These are phyloP conservation scores for Chalciporus piperatus DNA, from an alignment of 768 basidiomycete genomes.

Conservation along the genomic window DNA sequence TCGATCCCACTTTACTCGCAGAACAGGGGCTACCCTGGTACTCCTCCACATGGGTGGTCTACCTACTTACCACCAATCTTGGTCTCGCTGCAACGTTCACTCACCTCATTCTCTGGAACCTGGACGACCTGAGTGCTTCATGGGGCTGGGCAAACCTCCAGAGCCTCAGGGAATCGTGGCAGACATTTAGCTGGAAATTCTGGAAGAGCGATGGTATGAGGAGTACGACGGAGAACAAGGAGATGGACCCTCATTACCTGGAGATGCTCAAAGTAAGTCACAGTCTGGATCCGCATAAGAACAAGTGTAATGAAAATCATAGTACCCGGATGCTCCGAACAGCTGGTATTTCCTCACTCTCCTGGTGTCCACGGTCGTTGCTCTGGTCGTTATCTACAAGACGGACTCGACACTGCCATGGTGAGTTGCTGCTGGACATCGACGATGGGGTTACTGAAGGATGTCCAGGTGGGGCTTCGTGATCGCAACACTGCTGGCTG, in stretches of 20 bases:
- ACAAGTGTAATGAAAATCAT: not conserved
- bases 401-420: slow-evolving; percentile 53
- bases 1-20: slow-evolving; percentile 48
- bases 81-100: slow-evolving; percentile 47
- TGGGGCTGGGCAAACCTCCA: slow-evolving; percentile 45
- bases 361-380: slow-evolving; percentile 40
- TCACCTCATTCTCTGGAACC: slow-evolving; percentile 53
- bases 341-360: slow-evolving; percentile 33
- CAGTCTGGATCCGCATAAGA: slow-evolving; percentile 8
- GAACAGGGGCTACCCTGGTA: slow-evolving; percentile 36
- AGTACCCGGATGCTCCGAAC: slow-evolving; percentile 37
- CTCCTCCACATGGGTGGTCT: slow-evolving; percentile 23
- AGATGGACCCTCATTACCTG: slow-evolving; percentile 51
- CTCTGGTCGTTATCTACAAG: slow-evolving; percentile 53
- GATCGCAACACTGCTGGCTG: slow-evolving; percentile 48
- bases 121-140: slow-evolving; percentile 43
- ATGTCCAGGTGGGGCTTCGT: slow-evolving; percentile 43
- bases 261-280: slow-evolving; percentile 44
- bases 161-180: slow-evolving; percentile 24
- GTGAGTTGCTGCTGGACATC: slow-evolving; percentile 17
- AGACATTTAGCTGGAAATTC: slow-evolving; percentile 35
- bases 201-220: slow-evolving; percentile 26
- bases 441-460: not conserved
- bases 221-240: slow-evolving; percentile 33
- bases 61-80: slow-evolving; percentile 18